Conservation (phyloP, 2,329 filamentous ascomycete species). For the Fusarium foetens region DNA sequence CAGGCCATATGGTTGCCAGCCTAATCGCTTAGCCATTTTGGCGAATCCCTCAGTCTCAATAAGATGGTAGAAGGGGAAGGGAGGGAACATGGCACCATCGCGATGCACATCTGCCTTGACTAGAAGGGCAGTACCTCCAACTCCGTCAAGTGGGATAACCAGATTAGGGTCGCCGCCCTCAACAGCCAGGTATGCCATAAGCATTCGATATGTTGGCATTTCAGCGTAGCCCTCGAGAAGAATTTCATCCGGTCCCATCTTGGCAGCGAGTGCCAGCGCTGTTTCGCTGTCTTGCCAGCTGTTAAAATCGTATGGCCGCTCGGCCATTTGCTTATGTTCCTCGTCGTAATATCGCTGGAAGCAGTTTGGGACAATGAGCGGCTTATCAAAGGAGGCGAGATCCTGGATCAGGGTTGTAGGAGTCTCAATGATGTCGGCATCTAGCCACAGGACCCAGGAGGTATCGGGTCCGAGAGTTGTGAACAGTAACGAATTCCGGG, state of each 20-base stretch:
- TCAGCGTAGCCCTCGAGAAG: conserved; percentile 92
- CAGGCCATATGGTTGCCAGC: conserved; percentile 86
- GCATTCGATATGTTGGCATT: conserved; percentile 87
- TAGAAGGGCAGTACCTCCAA: conserved; percentile 90
- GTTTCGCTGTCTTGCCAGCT: conserved; percentile 92
- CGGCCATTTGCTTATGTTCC: conserved; percentile 73
- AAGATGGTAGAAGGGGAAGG: conserved; percentile 95
- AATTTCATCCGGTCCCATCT: conserved; percentile 92
- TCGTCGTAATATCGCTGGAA: conserved; percentile 85
- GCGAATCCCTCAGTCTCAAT: conserved; percentile 99
- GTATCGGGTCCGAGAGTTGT: conserved; percentile 91
- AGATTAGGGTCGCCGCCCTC: conserved; percentile 65
- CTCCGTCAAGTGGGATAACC: conserved; percentile 85
- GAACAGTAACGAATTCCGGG: conserved; percentile 93
- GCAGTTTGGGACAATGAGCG: conserved; percentile 95
- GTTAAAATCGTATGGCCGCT: conserved; percentile 95
- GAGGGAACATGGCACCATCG: conserved; percentile 98
- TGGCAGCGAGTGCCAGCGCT: conserved; percentile 77
- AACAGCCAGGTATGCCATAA: conserved; percentile 86
- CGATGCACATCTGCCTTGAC: conserved; percentile 98
- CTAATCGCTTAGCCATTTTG: conserved; percentile 91
- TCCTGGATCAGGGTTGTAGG: conserved; percentile 89
- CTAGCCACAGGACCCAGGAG: conserved; percentile 97
- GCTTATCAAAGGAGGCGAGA: conserved; percentile 84
- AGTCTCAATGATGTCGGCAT: conserved; percentile 90